Percentiles rank a stretch among this genome's conserved stretches.
Conservation (phyloP, 306 rosid species). For the Sesbania bispinosa region DNA sequence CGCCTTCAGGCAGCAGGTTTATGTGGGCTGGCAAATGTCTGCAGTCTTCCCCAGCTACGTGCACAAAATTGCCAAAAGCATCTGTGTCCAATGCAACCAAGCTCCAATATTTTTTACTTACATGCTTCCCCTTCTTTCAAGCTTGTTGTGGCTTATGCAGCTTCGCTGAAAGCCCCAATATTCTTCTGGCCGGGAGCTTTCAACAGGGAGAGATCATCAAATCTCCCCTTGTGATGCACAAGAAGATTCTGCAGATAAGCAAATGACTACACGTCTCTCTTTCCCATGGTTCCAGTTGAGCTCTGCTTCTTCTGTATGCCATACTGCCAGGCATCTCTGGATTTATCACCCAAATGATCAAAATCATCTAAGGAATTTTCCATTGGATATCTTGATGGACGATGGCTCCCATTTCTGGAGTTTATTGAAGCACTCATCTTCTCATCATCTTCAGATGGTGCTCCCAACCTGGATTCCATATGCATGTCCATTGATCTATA, state of each 20-base stretch:
- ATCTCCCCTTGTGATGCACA: slow-evolving; percentile 22
- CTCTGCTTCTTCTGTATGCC: slow-evolving; percentile 75
- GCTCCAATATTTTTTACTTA: no score
- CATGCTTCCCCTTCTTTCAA: slow-evolving; percentile 27
- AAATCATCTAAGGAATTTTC: slow-evolving; percentile 71
- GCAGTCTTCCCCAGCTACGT: slow-evolving; percentile 40
- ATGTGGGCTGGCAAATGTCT: slow-evolving; percentile 29
- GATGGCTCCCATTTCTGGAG: slow-evolving; percentile 71
- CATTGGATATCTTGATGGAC: slow-evolving; percentile 42
- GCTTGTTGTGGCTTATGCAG: slow-evolving; percentile 18
- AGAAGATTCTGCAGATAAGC: slow-evolving; percentile 30
- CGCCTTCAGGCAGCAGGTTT: slow-evolving; percentile 12
- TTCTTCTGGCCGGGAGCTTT: slow-evolving; percentile 10
- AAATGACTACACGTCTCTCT: slow-evolving; percentile 59
- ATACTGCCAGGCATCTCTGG: slow-evolving; percentile 74
- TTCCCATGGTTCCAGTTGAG: slow-evolving; percentile 60
- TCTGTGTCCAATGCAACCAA: slow-evolving; percentile 1
- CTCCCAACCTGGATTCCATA: slow-evolving; percentile 67
- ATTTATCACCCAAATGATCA: slow-evolving; percentile 58
- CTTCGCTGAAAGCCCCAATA: slow-evolving; percentile 26
- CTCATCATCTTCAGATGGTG: slow-evolving; percentile 83
- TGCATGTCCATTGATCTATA: slow-evolving; percentile 75
- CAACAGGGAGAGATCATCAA: slow-evolving; percentile 24
- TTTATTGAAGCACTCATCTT: slow-evolving; percentile 39
- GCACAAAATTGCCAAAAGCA: slow-evolving; percentile 30